Base-by-base conservation (phyloP, 192 early-diverging fungal genomes). In the Paraglomus brasilianum region DNA sequence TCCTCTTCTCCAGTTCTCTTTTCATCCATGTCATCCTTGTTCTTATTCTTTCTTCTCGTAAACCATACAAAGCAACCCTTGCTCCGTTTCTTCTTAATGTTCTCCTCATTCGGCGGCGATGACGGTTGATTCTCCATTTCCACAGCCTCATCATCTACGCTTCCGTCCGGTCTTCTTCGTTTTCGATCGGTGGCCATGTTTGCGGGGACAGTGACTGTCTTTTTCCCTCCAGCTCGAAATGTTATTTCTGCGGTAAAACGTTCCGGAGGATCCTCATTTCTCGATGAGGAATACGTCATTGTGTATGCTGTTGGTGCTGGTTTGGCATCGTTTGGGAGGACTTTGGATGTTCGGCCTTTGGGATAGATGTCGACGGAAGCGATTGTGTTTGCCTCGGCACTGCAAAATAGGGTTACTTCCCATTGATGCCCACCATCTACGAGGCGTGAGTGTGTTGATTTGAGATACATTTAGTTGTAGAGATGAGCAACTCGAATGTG, bases 401-500 rank as follows among this genome's bases (percentile, higher is more conserved):
- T 69, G 39, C 66, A 69, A 24, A 69, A 69, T 43, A 69, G 19
- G 42, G 66, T 69, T 8, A 69, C 19, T 69, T 69, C 66, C 66
- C 66, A 69, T 22, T 69, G 19, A 56, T 69, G 66, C 4, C 52
- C 52, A 44, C 66, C 66, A 14, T 55, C 66, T 3, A 9, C 3
- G 36, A 56, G 52, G 17, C 10, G 41, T 42, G 66, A 42, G 36
- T 69, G 66, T 44, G 66, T 69, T 40, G 66, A 69, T 69, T 69
- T 69, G 52, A 69, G 13, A 36, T 69, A 69, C 66, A 69, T 69
- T 56, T 43, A 30, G 30, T 3, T 30, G 30, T 30, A 30, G 30
- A 30, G 30, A 30, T 30, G 30, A 30, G 30, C 3, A 30, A 30
- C 30, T 30, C 30, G 30, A 30, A 30, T 30, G 30, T 30, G 30